phyloP scores from a whole-genome alignment of 1,284 basidiomycete genomes.

The Ustilago bromivora region DNA sequence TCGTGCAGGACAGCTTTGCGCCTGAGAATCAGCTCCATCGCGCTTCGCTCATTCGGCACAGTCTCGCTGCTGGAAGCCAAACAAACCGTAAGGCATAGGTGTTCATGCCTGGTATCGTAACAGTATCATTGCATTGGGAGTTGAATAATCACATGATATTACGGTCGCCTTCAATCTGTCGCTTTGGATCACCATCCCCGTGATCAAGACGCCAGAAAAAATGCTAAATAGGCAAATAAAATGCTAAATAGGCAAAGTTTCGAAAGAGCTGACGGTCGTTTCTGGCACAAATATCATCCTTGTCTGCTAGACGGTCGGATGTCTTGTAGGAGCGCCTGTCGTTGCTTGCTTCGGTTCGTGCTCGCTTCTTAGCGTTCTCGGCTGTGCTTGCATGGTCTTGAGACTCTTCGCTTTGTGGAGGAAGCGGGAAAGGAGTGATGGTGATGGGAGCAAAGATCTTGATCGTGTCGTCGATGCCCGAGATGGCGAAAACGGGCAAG shows the following conservation, averaged over 20 bases:
- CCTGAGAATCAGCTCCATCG: too few relatives aligned
- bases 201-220: constrained; percentile 21
- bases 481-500: constrained; percentile 83
- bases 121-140: neutral
- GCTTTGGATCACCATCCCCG: constrained; percentile 13
- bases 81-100: neutral
- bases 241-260: constrained; percentile 6
- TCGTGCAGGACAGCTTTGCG: too few relatives aligned
- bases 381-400: neutral
- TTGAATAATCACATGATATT: constrained; percentile 8
- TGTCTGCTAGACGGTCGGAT: constrained; percentile 27
- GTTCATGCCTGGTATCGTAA: neutral
- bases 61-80: neutral
- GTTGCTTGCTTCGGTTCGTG: neutral
- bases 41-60: too few relatives aligned
- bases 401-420: neutral
- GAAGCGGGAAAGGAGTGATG: constrained; percentile 20
- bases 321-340: neutral
- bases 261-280: constrained; percentile 13
- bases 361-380: constrained; percentile 2
- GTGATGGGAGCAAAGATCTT: constrained; percentile 81
- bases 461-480: constrained; percentile 87
- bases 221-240: constrained; percentile 9
- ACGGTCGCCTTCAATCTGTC: constrained; percentile 19
- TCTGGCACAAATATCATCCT: constrained; percentile 20